Base-by-base conservation (phyloP, 495 filamentous ascomycete species). In the Penicillium parvum region DNA sequence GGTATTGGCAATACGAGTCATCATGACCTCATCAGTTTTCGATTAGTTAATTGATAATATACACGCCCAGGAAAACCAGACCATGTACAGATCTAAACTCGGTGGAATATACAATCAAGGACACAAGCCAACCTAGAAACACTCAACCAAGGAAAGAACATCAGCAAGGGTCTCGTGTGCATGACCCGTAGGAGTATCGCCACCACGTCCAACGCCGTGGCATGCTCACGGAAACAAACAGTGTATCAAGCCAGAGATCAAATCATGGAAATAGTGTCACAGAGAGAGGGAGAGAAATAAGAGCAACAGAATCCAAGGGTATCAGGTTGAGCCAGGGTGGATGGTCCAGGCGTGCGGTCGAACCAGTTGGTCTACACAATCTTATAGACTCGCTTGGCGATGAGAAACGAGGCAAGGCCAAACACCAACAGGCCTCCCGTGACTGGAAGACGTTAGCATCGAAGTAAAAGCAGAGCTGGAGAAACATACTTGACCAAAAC, bases 311-410 rank as follows among this genome's bases (percentile, higher is more conserved):
- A 14, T 9, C 9, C 6, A 41, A 39, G 12, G 30, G 40, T 25
- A 33, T 4, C 9, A 21, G 9, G 11, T 22, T 9, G n/a, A 25
- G 18, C 20, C 15, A 9, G 11, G 3, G 15, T 10, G 19, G 12
- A 27, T 14, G 25, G 8, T 16, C 15, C 12, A 23, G 19, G 11
- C 25, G 9, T 20, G 14, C 0, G 17, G n/a, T n/a, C n/a, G n/a
- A n/a, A 32, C 20, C 35, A 8, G 16, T 17, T 7, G 8, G 17
- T 30, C 21, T 58, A 83, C 15, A 84, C 81, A 60, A 84, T 83
- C 19, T 80, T 76, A 59, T 83, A 84, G 28, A 83, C 76, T 51
- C 81, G 78, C 73, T 91, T 97, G 6, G 92, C 92, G 57, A 91
- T 80, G 49, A 78, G 72, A 55, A 85, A 94, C 52, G 88, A 88